Evolutionary conservation across 1,139 yeast genomes (phyloP).

Genomic region (Candida sanyaensis): DNA sequence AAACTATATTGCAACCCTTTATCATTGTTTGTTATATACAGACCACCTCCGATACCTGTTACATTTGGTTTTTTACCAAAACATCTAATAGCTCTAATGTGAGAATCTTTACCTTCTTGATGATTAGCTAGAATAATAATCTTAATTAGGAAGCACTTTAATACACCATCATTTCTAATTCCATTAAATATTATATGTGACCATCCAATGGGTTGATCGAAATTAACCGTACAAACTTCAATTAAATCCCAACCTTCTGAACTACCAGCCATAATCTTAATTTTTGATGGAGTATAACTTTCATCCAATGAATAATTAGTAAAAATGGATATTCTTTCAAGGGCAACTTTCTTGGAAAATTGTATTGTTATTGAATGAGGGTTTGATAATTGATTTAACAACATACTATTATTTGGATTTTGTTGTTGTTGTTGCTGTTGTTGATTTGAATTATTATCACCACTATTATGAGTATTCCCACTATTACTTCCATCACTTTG

Average conservation of each 20-base stretch:
- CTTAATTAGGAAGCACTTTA: conserved; percentile 75
- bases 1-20: not conserved
- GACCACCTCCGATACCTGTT: conserved; percentile 2
- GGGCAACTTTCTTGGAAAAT: conserved; percentile 74
- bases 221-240: conserved; percentile 67
- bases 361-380: conserved; percentile 85
- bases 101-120: conserved; percentile 96
- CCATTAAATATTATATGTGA: conserved; percentile 68
- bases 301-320: conserved; percentile 73
- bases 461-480: conserved; percentile 15
- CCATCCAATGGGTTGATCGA: conserved; percentile 87
- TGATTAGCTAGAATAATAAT: conserved; percentile 78
- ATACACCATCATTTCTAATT: conserved; percentile 55
- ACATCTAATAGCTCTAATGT: conserved; percentile 66
- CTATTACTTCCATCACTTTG: conserved; percentile 81
- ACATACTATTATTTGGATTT: conserved; percentile 23
- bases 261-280: conserved; percentile 76
- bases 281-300: conserved; percentile 84
- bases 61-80: conserved; percentile 36
- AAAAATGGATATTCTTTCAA: conserved; percentile 73
- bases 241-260: conserved; percentile 79
- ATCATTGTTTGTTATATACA: not conserved
- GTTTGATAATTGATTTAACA: conserved; percentile 50
- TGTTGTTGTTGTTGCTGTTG: conserved; percentile 5
- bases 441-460: conserved; percentile 16